Percentiles rank a stretch among this genome's conserved stretches.
These are phyloP conservation scores for Rauvolfia tetraphylla DNA, from an alignment of 257 asterid species.

Conservation along the genomic window DNA sequence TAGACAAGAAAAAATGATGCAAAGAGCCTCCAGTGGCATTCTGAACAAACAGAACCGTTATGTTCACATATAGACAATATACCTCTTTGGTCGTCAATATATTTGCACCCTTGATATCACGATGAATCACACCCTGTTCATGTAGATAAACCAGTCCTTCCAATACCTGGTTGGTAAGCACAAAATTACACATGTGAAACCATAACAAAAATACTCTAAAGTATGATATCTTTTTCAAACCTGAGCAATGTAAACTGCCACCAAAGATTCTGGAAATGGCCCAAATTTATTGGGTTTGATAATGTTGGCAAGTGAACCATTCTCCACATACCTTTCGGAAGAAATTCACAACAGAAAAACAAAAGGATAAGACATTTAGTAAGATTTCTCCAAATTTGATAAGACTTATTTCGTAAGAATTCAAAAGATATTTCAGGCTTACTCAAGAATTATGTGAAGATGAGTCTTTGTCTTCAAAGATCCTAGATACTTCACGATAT, in stretches of 20 bases:
- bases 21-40: neutral
- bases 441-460: slow-evolving; percentile 97
- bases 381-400: neutral
- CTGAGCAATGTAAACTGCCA: slow-evolving; percentile 95
- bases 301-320: slow-evolving; percentile 96
- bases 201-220: slow-evolving; percentile 17
- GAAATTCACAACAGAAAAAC: slow-evolving; percentile 11
- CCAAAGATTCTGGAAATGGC: slow-evolving; percentile 98
- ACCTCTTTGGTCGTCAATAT: slow-evolving; percentile 98
- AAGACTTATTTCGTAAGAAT: neutral
- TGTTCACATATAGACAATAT: neutral
- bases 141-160: slow-evolving; percentile 97
- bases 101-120: slow-evolving; percentile 99
- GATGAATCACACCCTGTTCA: slow-evolving; percentile 99
- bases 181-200: slow-evolving; percentile 17
- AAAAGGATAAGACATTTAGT: neutral
- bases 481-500: slow-evolving; percentile 93
- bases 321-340: slow-evolving; percentile 81
- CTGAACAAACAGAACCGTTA: neutral
- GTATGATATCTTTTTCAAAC: slow-evolving; percentile 37
- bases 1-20: neutral
- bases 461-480: slow-evolving; percentile 92
- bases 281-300: slow-evolving; percentile 98
- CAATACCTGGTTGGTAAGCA: slow-evolving; percentile 55
- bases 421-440: slow-evolving; percentile 33